These are phyloP conservation scores for Beta vulgaris DNA, from an alignment of 148 eudicot species.

Conservation along the genomic window DNA sequence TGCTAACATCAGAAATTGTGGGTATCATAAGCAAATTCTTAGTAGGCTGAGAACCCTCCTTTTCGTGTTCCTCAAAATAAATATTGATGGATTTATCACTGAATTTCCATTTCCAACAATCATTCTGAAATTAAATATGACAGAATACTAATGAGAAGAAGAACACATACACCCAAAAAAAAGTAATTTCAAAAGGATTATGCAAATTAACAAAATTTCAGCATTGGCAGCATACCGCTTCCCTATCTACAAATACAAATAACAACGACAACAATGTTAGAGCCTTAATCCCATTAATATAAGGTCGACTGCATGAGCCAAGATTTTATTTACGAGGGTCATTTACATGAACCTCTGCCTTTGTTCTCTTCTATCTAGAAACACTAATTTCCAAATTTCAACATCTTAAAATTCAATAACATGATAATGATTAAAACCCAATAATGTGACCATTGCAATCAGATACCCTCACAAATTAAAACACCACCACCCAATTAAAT, in stretches of 20 bases:
- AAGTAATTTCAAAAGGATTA: too few species aligned
- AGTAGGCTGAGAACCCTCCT: slow-evolving; percentile 42
- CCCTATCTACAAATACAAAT: too few species aligned
- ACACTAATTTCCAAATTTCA: background rate
- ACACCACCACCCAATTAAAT: background rate
- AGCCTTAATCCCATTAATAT: too few species aligned
- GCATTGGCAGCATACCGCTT: too few species aligned
- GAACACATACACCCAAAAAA: background rate
- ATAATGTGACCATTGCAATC: background rate
- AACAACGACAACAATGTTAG: too few species aligned
- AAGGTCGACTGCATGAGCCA: too few species aligned
- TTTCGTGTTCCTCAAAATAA: slow-evolving; percentile 66
- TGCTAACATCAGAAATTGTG: slow-evolving; percentile 94
- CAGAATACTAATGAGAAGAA: background rate
- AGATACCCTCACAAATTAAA: background rate
- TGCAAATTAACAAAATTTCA: too few species aligned
- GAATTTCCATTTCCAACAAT: slow-evolving; percentile 77
- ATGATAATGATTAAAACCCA: too few species aligned
- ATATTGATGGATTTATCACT: slow-evolving; percentile 54
- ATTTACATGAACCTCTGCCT: too few species aligned
- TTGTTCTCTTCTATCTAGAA: too few species aligned
- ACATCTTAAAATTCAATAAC: background rate
- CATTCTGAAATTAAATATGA: slow-evolving; percentile 35
- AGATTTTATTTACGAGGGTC: too few species aligned
- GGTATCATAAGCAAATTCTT: slow-evolving; percentile 81